A percentile compares a stretch with the other conserved stretches of the same genome.
These are phyloP conservation scores for Inosperma sp. DNA, from an alignment of 768 basidiomycete genomes.

Conservation along the genomic window DNA sequence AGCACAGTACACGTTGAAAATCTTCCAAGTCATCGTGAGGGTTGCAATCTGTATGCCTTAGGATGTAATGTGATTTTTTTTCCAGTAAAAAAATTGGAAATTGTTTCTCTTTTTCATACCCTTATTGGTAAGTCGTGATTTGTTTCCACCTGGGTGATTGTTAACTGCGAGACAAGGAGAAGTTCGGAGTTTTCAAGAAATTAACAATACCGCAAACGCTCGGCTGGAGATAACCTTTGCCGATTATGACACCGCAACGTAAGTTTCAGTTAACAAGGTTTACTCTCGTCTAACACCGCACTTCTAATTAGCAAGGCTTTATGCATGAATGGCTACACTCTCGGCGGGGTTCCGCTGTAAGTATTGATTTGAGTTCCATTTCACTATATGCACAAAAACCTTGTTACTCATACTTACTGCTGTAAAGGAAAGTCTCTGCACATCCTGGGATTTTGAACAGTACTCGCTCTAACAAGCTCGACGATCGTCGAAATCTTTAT, in stretches of 20 bases:
- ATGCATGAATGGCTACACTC: constrained; percentile 59
- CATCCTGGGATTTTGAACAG: neutral
- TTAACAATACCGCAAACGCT: constrained; percentile 34
- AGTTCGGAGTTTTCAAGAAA: constrained; percentile 43
- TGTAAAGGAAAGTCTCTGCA: neutral
- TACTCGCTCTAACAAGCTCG: constrained; percentile 14
- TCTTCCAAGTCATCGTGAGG: constrained; percentile 6
- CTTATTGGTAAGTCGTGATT: constrained; percentile 47
- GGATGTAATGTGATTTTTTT: neutral
- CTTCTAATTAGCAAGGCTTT: constrained; percentile 50
- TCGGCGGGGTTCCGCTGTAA: constrained; percentile 53
- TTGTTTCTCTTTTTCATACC: constrained; percentile 52
- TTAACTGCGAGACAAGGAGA: constrained; percentile 37
- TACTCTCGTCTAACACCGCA: neutral
- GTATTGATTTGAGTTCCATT: constrained; percentile 23
- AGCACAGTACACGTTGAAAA: constrained; percentile 7
- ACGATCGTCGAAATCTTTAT: constrained; percentile 75
- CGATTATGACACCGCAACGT: constrained; percentile 52
- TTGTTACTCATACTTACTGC: neutral
- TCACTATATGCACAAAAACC: constrained; percentile 2
- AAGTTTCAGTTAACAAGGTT: constrained; percentile 16
- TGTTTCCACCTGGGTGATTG: neutral
- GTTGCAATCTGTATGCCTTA: neutral
- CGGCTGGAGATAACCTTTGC: constrained; percentile 51
- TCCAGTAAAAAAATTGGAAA: constrained; percentile 35